Conservation (phyloP, 2,329 filamentous ascomycete species). For the Graphium sp. region DNA sequence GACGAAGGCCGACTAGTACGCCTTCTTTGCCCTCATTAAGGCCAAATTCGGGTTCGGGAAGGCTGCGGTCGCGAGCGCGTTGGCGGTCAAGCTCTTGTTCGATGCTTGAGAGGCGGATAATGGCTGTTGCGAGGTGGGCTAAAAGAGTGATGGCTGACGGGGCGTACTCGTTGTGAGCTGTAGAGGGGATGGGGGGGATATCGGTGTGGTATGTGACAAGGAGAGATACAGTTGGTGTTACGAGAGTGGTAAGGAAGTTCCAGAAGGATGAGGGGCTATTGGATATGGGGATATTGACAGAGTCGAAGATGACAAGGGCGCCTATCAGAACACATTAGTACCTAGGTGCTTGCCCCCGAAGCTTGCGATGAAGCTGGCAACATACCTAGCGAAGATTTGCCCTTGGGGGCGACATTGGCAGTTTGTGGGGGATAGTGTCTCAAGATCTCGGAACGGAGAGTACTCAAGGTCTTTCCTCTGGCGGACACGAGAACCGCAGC, state of each 20-base stretch:
- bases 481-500: constrained; percentile 53
- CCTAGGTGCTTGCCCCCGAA: no score
- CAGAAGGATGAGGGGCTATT: constrained; percentile 39
- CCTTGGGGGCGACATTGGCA: constrained; percentile 17
- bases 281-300: constrained; percentile 49
- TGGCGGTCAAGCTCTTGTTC: constrained; percentile 59
- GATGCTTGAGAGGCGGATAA: constrained; percentile 59
- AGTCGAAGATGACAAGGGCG: constrained; percentile 64
- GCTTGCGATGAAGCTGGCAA: constrained; percentile 1
- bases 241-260: constrained; percentile 51
- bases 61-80: constrained; percentile 58
- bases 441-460: constrained; percentile 42
- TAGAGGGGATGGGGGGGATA: constrained; percentile 39
- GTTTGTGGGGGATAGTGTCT: constrained; percentile 23
- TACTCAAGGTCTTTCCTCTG: constrained; percentile 36
- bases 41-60: constrained; percentile 63
- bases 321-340: no score
- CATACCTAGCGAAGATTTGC: constrained; percentile 25
- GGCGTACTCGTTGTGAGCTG: constrained; percentile 32
- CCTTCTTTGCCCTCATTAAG: constrained; percentile 65
- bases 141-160: constrained; percentile 58
- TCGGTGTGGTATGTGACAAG: constrained; percentile 73
- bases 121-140: constrained; percentile 73
- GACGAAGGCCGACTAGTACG: constrained; percentile 50
- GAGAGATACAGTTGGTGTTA: constrained; percentile 52